These are phyloP conservation scores for Primulina tabacum DNA, from an alignment of 257 asterid genomes.

Conservation along the genomic window DNA sequence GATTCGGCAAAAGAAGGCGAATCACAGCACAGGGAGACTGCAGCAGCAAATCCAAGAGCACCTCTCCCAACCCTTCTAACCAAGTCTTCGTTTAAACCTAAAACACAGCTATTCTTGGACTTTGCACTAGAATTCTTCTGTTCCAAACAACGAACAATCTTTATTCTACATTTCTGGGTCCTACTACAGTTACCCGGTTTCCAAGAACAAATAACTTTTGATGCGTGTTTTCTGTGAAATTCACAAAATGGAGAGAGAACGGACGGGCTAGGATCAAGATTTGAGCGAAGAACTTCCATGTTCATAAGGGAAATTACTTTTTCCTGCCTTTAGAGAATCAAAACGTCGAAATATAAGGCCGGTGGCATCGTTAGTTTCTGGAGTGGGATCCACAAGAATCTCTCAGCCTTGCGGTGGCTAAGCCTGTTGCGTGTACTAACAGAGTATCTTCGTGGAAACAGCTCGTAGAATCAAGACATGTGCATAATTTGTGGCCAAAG, in stretches of 20 bases:
- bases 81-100: constrained; percentile 36
- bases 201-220: constrained; percentile 34
- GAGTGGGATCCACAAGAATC: constrained; percentile 47
- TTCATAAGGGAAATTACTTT: constrained; percentile 8
- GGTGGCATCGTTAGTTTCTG: constrained; percentile 9
- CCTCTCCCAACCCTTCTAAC: constrained; percentile 52
- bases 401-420: constrained; percentile 51
- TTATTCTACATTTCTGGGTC: constrained; percentile 29
- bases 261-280: constrained; percentile 42
- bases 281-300: constrained; percentile 63
- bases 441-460: constrained; percentile 24
- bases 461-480: neutral
- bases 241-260: constrained; percentile 32
- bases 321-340: neutral
- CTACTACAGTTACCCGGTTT: constrained; percentile 23
- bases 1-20: constrained; percentile 76
- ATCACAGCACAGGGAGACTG: constrained; percentile 43
- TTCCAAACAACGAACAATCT: constrained; percentile 23
- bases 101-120: constrained; percentile 13
- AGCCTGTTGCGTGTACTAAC: constrained; percentile 45
- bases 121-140: constrained; percentile 22
- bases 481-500: neutral
- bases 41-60: constrained; percentile 70
- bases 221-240: constrained; percentile 39
- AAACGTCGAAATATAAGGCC: neutral